A percentile compares a stretch with the other conserved stretches of the same genome.
Evolutionary conservation across 345 rosid genomes (phyloP).

Genomic region (Pugionium dolabratum): DNA sequence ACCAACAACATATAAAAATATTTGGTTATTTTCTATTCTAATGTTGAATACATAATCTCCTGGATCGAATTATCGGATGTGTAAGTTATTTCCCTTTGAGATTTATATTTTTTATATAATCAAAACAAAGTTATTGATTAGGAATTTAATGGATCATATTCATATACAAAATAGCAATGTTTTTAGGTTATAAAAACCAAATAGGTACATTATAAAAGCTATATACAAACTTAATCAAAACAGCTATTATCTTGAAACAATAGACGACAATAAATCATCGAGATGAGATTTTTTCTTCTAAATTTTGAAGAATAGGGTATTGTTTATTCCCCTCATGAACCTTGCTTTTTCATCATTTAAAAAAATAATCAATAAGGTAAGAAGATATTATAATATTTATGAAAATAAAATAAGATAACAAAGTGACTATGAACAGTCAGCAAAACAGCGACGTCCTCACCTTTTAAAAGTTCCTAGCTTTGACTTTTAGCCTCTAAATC

Average conservation of each 20-base stretch:
- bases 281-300: background rate
- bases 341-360: slow-evolving; percentile 22
- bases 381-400: background rate
- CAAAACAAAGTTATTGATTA: slow-evolving; percentile 9
- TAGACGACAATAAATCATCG: background rate
- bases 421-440: slow-evolving; percentile 32
- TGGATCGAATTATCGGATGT: background rate
- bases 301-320: background rate
- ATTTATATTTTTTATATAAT: background rate
- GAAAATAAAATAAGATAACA: background rate
- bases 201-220: background rate
- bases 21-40: background rate
- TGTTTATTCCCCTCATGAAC: slow-evolving; percentile 14
- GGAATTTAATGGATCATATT: slow-evolving; percentile 8
- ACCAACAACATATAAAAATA: background rate
- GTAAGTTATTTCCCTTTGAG: slow-evolving; percentile 1
- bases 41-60: background rate
- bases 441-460: slow-evolving; percentile 38
- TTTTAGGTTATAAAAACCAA: background rate
- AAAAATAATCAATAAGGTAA: slow-evolving; percentile 31
- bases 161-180: slow-evolving; percentile 10
- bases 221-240: slow-evolving; percentile 20
- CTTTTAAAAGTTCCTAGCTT: slow-evolving; percentile 37
- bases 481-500: slow-evolving; percentile 42
- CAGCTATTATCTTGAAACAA: slow-evolving; percentile 14